phyloP scores from a whole-genome alignment of 148 eudicot species.

The Vaccinium myrtillus region DNA sequence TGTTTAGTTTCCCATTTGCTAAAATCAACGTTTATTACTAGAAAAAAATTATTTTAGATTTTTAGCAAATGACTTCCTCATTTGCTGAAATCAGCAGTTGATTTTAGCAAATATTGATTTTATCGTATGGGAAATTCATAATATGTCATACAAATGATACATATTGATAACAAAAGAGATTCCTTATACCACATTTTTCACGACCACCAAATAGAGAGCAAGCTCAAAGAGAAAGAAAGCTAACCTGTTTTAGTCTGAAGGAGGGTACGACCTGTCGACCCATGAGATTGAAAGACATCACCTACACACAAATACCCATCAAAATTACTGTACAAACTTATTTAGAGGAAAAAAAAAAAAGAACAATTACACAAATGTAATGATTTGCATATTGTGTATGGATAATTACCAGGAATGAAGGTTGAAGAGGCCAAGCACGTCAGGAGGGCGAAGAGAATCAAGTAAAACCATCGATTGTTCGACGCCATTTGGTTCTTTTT shows the following conservation, averaged over 20 bases:
- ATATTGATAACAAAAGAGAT: no score
- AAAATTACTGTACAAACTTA: neutral
- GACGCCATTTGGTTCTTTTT: conserved; percentile 39
- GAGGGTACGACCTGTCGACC: conserved; percentile 52
- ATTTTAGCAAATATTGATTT: no score
- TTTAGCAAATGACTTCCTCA: neutral
- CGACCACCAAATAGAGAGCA: conserved; percentile 2
- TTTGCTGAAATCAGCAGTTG: no score
- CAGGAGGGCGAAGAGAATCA: conserved; percentile 50
- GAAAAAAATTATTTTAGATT: no score
- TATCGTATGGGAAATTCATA: no score
- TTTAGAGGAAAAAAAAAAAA: neutral
- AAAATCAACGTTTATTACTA: neutral
- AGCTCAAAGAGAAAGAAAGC: conserved; percentile 1
- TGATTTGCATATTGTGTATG: neutral
- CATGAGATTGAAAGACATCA: conserved; percentile 40
- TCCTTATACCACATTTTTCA: neutral
- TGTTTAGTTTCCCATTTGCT: no score
- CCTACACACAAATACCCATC: conserved; percentile 33
- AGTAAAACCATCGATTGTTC: conserved; percentile 27
- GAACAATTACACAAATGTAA: neutral
- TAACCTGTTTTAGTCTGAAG: conserved; percentile 55
- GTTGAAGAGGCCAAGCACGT: conserved; percentile 46
- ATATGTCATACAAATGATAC: no score
- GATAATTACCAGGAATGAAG: conserved; percentile 36